Evolutionary conservation across 1,139 yeast genomes (phyloP).

Genomic region (Taphrina confusa): DNA sequence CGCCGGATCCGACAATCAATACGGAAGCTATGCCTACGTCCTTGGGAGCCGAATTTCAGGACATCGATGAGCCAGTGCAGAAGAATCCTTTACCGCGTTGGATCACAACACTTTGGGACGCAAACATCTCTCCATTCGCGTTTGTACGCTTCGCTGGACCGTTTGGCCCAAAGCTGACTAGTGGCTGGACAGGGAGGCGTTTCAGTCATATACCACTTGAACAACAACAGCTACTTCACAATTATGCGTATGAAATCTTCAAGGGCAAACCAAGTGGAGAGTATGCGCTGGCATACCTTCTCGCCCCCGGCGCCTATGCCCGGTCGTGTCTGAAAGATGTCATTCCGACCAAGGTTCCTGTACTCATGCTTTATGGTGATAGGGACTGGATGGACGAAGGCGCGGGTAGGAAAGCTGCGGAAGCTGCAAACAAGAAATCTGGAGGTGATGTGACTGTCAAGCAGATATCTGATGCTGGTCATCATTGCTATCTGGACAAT

Average conservation of each 20-base stretch:
- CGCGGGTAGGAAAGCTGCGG: slow-evolving; percentile 63
- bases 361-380: slow-evolving; percentile 71
- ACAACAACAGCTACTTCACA: slow-evolving; percentile 50
- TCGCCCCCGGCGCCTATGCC: slow-evolving; percentile 77
- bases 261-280: slow-evolving; percentile 66
- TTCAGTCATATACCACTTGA: slow-evolving; percentile 45
- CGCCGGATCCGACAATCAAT: slow-evolving; percentile 39
- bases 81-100: slow-evolving; percentile 43
- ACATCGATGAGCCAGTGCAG: slow-evolving; percentile 39
- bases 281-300: slow-evolving; percentile 61
- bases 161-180: slow-evolving; percentile 49
- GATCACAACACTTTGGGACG: slow-evolving; percentile 49
- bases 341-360: slow-evolving; percentile 50
- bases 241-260: slow-evolving; percentile 63
- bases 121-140: slow-evolving; percentile 48
- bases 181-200: slow-evolving; percentile 51
- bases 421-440: slow-evolving; percentile 44
- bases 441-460: slow-evolving; percentile 45
- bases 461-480: slow-evolving; percentile 64
- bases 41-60: slow-evolving; percentile 22
- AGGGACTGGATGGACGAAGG: slow-evolving; percentile 82
- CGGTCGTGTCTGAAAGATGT: slow-evolving; percentile 72
- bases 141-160: slow-evolving; percentile 50
- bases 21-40: slow-evolving; percentile 7
- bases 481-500: slow-evolving; percentile 76